A percentile compares a stretch with the other conserved stretches of the same genome.
These are phyloP conservation scores for Ascochyta pisi DNA, from an alignment of 2,329 filamentous ascomycete genomes.

Conservation along the genomic window DNA sequence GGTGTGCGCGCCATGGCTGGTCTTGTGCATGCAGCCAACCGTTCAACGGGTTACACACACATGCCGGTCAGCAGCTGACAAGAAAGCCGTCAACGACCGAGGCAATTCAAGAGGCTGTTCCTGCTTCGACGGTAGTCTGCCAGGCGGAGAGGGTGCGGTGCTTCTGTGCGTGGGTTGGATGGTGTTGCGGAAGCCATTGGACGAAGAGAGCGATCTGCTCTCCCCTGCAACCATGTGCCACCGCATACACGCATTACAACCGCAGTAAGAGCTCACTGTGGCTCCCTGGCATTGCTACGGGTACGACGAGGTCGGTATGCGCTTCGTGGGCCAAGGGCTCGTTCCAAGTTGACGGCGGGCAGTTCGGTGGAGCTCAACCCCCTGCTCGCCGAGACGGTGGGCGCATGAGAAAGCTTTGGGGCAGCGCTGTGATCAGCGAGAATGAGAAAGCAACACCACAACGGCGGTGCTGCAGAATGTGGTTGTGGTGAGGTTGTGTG, in stretches of 20 bases:
- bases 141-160: too few species aligned
- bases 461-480: background rate
- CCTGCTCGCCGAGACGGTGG: background rate
- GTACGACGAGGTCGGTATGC: background rate
- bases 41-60: too few species aligned
- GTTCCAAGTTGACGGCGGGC: background rate
- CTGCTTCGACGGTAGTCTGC: too few species aligned
- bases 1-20: too few species aligned
- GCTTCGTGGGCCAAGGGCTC: background rate
- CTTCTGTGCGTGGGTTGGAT: too few species aligned
- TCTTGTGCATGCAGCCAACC: too few species aligned
- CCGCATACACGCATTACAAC: background rate
- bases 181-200: too few species aligned
- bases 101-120: too few species aligned
- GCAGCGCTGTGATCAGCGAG: background rate
- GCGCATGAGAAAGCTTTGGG: background rate
- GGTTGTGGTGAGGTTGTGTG: background rate
- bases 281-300: background rate
- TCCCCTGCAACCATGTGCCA: background rate
- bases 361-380: background rate
- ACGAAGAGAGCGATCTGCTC: background rate
- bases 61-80: too few species aligned
- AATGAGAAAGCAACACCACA: background rate
- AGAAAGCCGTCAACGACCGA: too few species aligned
- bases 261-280: background rate